Base-by-base conservation (phyloP, 305 asterid genomes). In the Ajuga reptans region DNA sequence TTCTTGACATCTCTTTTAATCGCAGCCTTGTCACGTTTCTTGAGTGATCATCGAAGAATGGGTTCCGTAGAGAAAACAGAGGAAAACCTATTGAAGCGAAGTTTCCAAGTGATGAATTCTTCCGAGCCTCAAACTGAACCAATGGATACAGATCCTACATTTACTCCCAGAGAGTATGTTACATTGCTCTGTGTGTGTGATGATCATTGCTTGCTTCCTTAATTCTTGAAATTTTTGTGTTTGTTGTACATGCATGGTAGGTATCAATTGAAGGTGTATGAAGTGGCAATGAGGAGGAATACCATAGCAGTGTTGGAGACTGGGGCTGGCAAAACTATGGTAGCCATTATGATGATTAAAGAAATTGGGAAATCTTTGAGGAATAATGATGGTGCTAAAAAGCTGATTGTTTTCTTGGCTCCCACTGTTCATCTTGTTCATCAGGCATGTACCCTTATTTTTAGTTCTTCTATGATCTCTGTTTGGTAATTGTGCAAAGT, bases 361-460 rank as follows among this genome's bases (percentile, higher is more conserved):
- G 95, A 88, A 73, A 72, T 92, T 12, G 91, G 89, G 5, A 77
- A 78, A 71, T 66, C 86, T 9, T 55, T 90, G 68, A 84, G 66
- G 70, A 72, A 16, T 47, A 65, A 60, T 36, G 71, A 29, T 77
- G 85, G 79, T 75, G 85, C 66, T 47, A 87, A 80, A 76, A 90
- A 81, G 78, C 58, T 80, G 66, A 88, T 92, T 24, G 75, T 81
- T 33, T 83, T 84, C 87, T 83, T 92, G 88, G 85, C 90, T 47
- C 92, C 97, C 53, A 87, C 95, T 54, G 96, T 92, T 75, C 84
- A 76, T 74, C 95, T 85, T 79, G 97, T 92, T 11, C 89, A 79
- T 11, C 90, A 86, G 97, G 98, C 65, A 78, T 77, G 77, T 54
- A 12, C 66, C 8, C 0, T 34, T 50, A 33, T 36, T 58, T 60